Evolutionary conservation across 1,284 basidiomycete species (phyloP), one percentile per base, ranked within the genome.

Genomic region (Boletus smithii): DNA sequence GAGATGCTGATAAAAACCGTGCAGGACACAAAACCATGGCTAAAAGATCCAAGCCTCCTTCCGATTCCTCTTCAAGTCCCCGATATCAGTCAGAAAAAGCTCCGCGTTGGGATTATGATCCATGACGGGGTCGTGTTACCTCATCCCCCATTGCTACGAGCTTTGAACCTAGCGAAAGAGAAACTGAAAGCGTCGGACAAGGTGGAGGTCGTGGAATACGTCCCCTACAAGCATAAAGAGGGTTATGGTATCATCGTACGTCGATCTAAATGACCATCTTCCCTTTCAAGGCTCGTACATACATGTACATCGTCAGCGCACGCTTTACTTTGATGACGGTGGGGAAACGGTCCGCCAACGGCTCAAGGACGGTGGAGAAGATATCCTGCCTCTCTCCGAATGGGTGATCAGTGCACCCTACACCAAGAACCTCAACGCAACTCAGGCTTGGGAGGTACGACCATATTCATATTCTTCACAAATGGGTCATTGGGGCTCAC

Each of bases 71-170:
- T 75, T 61, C 33, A 37, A 46, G 44, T 55, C 31, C 59, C 53
- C 37, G 46, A 50, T 36, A 48, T 55, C 24, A 60, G 42, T 18
- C 48, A 57, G 30, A 60, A 42, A 42, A 65, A 64, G 48, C 61
- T 78, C 17, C 70, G 69, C 17, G 66, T 79, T 44, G 75, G 71
- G 8, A 59, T 80, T 29, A 66, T 78, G 63, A 60, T 60, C 56
- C 66, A 76, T 52, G 75, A 81, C 46, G 74, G 70, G 2, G 63
- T 72, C 6, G 73, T 74, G 5, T 53, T 61, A 13, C 76, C 79
- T 5, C 71, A 73, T 23, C 73, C 76, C 14, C 76, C 76, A 0
- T 61, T 74, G 44, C 51, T 60, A 23, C 65, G 73, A 8, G 77
- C 74, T 8, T 44, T 78, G 42, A 55, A 65, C 32, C 51, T 60